These are phyloP conservation scores for Ormosia emarginata DNA, from an alignment of 306 rosid genomes.

Conservation along the genomic window DNA sequence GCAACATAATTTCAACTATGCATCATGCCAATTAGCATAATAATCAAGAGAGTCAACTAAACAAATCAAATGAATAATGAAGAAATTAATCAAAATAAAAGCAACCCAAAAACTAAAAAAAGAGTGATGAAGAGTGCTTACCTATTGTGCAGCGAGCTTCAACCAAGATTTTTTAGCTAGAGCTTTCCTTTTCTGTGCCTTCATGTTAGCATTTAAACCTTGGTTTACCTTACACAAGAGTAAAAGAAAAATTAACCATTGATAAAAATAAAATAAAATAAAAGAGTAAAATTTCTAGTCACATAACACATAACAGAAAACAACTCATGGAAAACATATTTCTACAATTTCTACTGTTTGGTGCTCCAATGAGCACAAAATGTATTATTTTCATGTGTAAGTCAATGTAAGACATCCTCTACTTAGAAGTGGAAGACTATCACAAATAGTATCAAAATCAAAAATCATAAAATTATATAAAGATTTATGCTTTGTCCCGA, in stretches of 20 bases:
- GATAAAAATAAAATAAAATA: neutral
- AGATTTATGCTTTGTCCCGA: neutral
- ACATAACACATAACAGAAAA: neutral
- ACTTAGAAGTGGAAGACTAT: neutral
- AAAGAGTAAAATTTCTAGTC: neutral
- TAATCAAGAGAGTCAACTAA: too few relatives aligned
- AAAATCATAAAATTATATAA: neutral
- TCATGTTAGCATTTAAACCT: neutral
- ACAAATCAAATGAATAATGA: too few relatives aligned
- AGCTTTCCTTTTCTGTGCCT: too few relatives aligned
- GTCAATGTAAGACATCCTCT: neutral
- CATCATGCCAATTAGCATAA: too few relatives aligned
- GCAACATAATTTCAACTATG: too few relatives aligned
- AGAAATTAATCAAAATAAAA: too few relatives aligned
- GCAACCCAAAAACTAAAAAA: too few relatives aligned
- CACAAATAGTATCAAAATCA: neutral
- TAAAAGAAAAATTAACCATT: neutral
- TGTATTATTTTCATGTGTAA: neutral
- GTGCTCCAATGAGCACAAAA: neutral
- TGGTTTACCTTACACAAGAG: slow-evolving; percentile 32
- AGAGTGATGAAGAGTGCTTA: too few relatives aligned
- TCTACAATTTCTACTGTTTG: neutral
- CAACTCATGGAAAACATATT: neutral
- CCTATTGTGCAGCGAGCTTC: too few relatives aligned
- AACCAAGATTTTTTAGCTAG: too few relatives aligned